Percentiles rank a stretch among this genome's conserved stretches.
These are phyloP conservation scores for Chlorella sp. DNA, from an alignment of 139 green algal species.

Conservation along the genomic window DNA sequence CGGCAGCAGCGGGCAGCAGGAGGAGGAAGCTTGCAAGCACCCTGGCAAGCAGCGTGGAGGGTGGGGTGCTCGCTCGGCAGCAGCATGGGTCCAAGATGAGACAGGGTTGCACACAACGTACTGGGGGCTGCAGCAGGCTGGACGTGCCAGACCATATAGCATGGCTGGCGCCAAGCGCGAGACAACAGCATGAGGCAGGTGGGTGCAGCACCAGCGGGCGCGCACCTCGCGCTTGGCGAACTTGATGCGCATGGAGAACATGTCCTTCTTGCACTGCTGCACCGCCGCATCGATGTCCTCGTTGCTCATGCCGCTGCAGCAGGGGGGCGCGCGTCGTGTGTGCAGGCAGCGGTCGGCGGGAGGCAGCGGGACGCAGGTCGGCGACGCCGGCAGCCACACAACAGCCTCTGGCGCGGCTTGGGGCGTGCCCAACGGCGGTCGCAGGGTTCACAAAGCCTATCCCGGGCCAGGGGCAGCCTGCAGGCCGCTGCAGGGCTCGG, in stretches of 20 bases:
- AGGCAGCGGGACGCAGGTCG: neutral
- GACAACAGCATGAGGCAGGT: neutral
- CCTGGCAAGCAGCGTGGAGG: too few relatives aligned
- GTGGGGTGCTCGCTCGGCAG: neutral
- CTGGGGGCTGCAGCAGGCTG: neutral
- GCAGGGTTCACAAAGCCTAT: too few relatives aligned
- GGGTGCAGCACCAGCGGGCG: neutral
- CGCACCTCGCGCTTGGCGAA: conserved; percentile 54
- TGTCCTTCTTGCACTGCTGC: conserved; percentile 46
- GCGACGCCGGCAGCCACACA: too few relatives aligned
- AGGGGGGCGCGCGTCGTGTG: too few relatives aligned
- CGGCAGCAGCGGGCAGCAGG: too few relatives aligned
- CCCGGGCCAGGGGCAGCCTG: too few relatives aligned
- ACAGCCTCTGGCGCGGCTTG: too few relatives aligned
- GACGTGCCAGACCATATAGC: neutral
- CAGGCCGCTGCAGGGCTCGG: too few relatives aligned
- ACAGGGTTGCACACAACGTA: neutral
- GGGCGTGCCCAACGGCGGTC: too few relatives aligned
- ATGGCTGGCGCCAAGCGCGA: neutral
- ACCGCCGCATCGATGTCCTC: conserved; percentile 57
- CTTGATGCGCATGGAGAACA: conserved; percentile 66
- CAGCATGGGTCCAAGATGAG: neutral
- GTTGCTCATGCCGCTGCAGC: conserved; percentile 28
- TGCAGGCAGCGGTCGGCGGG: too few relatives aligned
- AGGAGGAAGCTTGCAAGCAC: too few relatives aligned